Evolutionary conservation across 768 basidiomycete species (phyloP).

Genomic region (Suillus plorans): DNA sequence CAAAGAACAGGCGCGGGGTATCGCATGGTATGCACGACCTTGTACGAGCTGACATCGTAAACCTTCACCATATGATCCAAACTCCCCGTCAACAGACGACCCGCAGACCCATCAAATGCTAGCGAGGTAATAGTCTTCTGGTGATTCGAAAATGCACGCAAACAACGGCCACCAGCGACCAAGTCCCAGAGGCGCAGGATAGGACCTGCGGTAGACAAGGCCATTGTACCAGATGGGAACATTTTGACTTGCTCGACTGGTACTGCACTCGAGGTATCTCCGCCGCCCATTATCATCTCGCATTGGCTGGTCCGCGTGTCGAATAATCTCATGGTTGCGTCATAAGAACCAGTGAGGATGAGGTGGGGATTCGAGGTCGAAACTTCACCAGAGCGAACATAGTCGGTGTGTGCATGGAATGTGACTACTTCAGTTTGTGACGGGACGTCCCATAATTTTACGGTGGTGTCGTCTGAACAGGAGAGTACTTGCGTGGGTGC

Average conservation of each 20-base stretch:
- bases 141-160: constrained; percentile 92
- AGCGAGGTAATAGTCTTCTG: constrained; percentile 96
- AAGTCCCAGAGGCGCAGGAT: constrained; percentile 96
- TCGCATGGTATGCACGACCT: constrained; percentile 97
- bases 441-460: constrained; percentile 93
- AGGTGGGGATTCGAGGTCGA: constrained; percentile 81
- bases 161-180: constrained; percentile 85
- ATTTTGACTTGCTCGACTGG: constrained; percentile 94
- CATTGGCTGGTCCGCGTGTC: constrained; percentile 82
- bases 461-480: constrained; percentile 95
- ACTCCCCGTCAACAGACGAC: constrained; percentile 83
- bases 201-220: constrained; percentile 85
- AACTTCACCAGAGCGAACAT: constrained; percentile 91
- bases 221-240: constrained; percentile 87
- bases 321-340: constrained; percentile 85
- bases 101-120: constrained; percentile 72
- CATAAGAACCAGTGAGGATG: constrained; percentile 92
- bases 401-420: constrained; percentile 88
- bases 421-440: constrained; percentile 78
- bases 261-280: constrained; percentile 25
- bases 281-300: constrained; percentile 76
- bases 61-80: constrained; percentile 99
- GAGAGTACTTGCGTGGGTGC: constrained; percentile 85
- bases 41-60: constrained; percentile 91
- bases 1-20: constrained; percentile 92